Evolutionary conservation across 1,139 yeast genomes (phyloP), one percentile per base, ranked within the genome.

Genomic region (Hansenula sp.): DNA sequence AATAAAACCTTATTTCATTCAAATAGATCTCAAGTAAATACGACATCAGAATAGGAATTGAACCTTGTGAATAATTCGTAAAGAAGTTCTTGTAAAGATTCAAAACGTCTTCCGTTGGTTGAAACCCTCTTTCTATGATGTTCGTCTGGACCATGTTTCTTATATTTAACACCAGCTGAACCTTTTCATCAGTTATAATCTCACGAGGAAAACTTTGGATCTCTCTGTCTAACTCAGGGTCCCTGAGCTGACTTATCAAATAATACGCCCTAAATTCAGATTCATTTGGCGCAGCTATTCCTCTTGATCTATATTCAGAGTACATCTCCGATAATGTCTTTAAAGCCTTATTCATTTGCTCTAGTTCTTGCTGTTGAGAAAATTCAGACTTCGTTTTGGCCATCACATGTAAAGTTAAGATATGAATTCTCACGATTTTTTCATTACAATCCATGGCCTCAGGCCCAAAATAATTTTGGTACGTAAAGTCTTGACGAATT

Each of bases 371-470:
- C 61, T 94, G 99, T 55, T 87, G 88, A 8, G 96, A 90, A 60
- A 84, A 90, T 47, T 89, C 96, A 5, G 73, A 70, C 31, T 70
- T 74, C n/a, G 79, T 75, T 24, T 84, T 85, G 0, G 96, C 86
- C 97, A 94, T 90, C 1, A 85, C 68, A 66, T 94, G 99, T 38
- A 91, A 67, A 1, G 88, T 84, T 18, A 88, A 60, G 34, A 93
- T 72, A 61, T 94, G 99, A 29, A 91, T 84, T 43, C 99, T 68
- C 3, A 91, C 97, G 55, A 94, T 94, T 42, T 84, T 72, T 62
- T 94, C 99, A 57, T 89, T 88, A 65, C 99, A 93, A 51, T 85
- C 94, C 12, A 93, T 78, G 0, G 98, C 95, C 61, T 93, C 98
- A 1, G 93, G 88, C 0, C 99, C 99, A 41, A 83, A 84, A 55